phyloP scores from a whole-genome alignment of 75 land plant species.

The Isoetes taiwanensis region DNA sequence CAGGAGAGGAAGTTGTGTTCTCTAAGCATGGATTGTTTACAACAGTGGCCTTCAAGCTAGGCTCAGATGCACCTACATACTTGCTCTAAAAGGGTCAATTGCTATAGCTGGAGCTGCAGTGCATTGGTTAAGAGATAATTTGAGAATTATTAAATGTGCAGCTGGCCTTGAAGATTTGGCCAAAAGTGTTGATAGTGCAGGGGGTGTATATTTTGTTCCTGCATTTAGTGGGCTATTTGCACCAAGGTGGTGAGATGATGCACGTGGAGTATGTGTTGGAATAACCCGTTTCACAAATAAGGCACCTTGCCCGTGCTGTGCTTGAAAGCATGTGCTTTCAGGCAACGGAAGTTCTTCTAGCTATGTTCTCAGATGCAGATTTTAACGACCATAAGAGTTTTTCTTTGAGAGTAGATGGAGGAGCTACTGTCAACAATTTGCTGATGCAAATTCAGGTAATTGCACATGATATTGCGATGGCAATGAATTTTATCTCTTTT shows the following conservation, averaged over 20 bases:
- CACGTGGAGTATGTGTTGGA: constrained; percentile 84
- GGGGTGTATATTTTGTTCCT: constrained; percentile 95
- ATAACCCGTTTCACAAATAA: constrained; percentile 82
- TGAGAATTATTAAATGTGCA: constrained; percentile 65
- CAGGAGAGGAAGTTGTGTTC: constrained; percentile 46
- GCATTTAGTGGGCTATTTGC: constrained; percentile 98
- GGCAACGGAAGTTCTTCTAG: constrained; percentile 69
- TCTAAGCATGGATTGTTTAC: constrained; percentile 74
- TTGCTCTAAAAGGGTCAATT: constrained; percentile 93
- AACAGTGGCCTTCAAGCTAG: constrained; percentile 84
- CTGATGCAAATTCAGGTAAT: constrained; percentile 93
- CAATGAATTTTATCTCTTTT: too few species aligned
- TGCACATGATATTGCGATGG: too few species aligned
- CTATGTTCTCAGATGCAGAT: constrained; percentile 73
- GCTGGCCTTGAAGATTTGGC: constrained; percentile 73
- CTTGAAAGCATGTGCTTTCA: constrained; percentile 97
- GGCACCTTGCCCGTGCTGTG: constrained; percentile 78
- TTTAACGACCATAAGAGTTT: constrained; percentile 41
- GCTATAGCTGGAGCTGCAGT: constrained; percentile 98
- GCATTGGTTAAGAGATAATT: constrained; percentile 93
- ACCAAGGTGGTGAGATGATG: constrained; percentile 99
- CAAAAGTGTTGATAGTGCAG: constrained; percentile 42
- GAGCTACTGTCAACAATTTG: constrained; percentile 85
- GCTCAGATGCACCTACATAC: constrained; percentile 56
- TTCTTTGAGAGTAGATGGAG: constrained; percentile 85